Conservation (phyloP, 306 rosid genomes). For the Cucumis melo region DNA sequence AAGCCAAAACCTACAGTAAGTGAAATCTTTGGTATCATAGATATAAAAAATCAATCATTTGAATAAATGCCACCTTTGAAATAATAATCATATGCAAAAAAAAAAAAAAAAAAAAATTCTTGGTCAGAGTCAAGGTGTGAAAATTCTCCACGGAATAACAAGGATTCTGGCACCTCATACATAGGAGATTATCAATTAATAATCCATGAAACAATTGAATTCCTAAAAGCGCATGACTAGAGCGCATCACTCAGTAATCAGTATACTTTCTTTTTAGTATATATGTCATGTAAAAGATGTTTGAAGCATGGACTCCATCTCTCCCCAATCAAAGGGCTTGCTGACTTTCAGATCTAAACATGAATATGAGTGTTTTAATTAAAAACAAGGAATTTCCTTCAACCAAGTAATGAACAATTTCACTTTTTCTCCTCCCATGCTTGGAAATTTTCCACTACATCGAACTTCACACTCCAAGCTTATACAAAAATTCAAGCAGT, state of each 20-base stretch:
- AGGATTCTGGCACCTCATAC: background rate
- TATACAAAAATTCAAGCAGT: background rate
- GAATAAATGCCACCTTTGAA: background rate
- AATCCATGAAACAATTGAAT: background rate
- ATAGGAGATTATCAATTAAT: background rate
- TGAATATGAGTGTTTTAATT: background rate
- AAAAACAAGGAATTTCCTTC: background rate
- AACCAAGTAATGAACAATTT: background rate
- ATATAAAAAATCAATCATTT: background rate
- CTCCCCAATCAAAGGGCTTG: background rate
- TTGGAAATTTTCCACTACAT: background rate
- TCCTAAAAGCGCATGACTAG: background rate
- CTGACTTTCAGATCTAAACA: background rate
- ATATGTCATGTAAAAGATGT: background rate
- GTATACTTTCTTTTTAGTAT: background rate
- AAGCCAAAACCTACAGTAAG: constrained; percentile 51
- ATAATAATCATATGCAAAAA: background rate
- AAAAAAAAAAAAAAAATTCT: background rate
- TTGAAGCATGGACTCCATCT: background rate
- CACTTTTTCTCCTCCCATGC: background rate
- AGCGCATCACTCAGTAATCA: background rate
- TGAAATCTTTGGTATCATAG: background rate
- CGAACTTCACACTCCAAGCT: background rate
- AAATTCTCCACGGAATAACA: background rate
- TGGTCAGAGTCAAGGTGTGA: background rate